Evolutionary conservation across 2,329 filamentous ascomycete genomes (phyloP), one percentile per base, ranked within the genome.

Genomic region (Fusarium udum): DNA sequence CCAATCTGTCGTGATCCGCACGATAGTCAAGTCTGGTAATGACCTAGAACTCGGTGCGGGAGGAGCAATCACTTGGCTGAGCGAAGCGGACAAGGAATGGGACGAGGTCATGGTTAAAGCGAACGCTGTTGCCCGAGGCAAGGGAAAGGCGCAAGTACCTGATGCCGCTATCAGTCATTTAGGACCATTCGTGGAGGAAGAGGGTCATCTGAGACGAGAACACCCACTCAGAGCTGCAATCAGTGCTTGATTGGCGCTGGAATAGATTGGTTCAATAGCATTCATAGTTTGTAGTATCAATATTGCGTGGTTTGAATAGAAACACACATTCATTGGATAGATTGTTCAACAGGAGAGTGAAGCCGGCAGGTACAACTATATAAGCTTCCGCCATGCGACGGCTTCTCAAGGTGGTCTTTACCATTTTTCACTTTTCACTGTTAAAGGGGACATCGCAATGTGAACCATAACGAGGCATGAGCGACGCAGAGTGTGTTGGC

Each of bases 31-130:
- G 32, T 53, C 49, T 22, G 49, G 49, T 9, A 26, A 53, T 37
- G 49, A 53, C 2, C n/a, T 53, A 15, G 49, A 53, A 22, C 49
- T 53, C 32, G 49, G 49, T 4, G 49, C 32, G 2, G 49, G 49
- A 20, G 32, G 49, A 12, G 49, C 49, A 0, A 53, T 53, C 18
- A 53, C 49, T 18, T 53, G 49, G 49, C 18, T 53, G 18, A 53
- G 49, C 11, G 32, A 37, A 9, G 32, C 49, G 4, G 49, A 53
- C 18, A 53, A 53, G 24, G 49, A 53, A 37, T 53, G 49, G 49
- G 32, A 53, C 7, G 49, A 53, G n/a, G 49, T 53, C 32, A 53
- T 53, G 49, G 49, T 53, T 9, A 53, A 53, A 37, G 49, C 49
- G 9, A 53, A 53, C 28, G 49, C 49, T 37, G 49, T 53, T 22